Percentiles rank a stretch among this genome's conserved stretches.
These are phyloP conservation scores for Rhizopogon vesiculosus DNA, from an alignment of 768 basidiomycete genomes.

Conservation along the genomic window DNA sequence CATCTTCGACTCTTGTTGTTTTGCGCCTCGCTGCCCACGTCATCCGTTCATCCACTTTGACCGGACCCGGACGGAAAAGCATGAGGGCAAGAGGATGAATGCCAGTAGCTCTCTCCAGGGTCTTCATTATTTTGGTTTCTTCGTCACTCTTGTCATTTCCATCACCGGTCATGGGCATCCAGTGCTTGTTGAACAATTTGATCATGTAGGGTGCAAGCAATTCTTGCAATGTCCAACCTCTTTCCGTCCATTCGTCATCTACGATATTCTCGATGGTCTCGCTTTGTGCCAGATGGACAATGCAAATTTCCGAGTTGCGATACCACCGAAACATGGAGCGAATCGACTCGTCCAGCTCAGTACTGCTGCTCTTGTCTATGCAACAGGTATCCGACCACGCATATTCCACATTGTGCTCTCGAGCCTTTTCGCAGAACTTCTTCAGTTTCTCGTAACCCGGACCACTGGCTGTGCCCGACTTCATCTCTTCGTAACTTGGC, in stretches of 20 bases:
- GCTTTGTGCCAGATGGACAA: constrained; percentile 1
- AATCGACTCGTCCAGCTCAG: constrained; percentile 9
- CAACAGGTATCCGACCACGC: constrained; percentile 7
- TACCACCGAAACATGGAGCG: constrained; percentile 14
- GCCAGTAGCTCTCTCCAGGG: too few relatives aligned
- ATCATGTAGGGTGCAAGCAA: constrained; percentile 1
- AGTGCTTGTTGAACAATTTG: constrained; percentile 2
- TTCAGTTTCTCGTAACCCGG: not conserved
- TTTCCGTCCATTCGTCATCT: not conserved
- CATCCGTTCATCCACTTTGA: not conserved
- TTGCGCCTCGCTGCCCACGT: constrained; percentile 11
- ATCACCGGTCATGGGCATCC: not conserved
- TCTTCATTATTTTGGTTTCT: too few relatives aligned
- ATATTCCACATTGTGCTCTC: too few relatives aligned
- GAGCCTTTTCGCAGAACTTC: too few relatives aligned
- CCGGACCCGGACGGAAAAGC: too few relatives aligned
- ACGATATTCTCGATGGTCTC: too few relatives aligned
- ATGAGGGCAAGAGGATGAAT: too few relatives aligned
- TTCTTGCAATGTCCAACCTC: constrained; percentile 6
- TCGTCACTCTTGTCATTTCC: too few relatives aligned
- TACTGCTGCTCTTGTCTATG: constrained; percentile 11
- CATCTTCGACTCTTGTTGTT: constrained; percentile 12
- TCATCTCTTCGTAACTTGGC: not conserved
- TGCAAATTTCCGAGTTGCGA: constrained; percentile 6
- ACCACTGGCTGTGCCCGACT: not conserved